Evolutionary conservation across 805 yeast genomes (phyloP).

Genomic region (Monosporozyma servazzii): DNA sequence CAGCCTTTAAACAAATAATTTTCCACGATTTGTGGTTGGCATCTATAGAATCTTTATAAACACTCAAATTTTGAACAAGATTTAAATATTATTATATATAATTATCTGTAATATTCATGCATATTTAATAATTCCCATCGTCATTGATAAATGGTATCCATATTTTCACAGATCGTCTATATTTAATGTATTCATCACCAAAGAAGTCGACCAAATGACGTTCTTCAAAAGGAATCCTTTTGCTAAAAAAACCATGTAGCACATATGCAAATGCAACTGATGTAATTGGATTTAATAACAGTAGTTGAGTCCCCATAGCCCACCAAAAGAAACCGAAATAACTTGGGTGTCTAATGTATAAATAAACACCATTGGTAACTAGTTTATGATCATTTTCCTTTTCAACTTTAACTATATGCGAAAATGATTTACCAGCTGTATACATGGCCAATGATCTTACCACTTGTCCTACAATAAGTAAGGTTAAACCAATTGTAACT

Average conservation of each 20-base stretch:
- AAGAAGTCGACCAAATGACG: constrained; percentile 54
- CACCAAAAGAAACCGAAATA: constrained; percentile 89
- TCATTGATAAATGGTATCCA: constrained; percentile 55
- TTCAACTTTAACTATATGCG: constrained; percentile 59
- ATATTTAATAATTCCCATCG: background rate
- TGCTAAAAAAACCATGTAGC: constrained; percentile 58
- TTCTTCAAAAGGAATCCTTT: constrained; percentile 69
- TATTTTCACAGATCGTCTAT: constrained; percentile 41
- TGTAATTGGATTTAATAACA: constrained; percentile 59
- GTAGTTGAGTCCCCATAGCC: constrained; percentile 79
- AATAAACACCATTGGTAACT: constrained; percentile 68
- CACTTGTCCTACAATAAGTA: constrained; percentile 53
- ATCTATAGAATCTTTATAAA: background rate
- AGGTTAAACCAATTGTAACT: constrained; percentile 35
- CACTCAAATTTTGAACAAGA: background rate
- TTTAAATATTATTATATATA: background rate
- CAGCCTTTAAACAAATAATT: background rate
- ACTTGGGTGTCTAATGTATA: constrained; percentile 71
- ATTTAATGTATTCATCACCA: constrained; percentile 52
- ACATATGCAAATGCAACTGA: constrained; percentile 43
- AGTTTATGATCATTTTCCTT: constrained; percentile 50
- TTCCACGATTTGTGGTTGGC: background rate
- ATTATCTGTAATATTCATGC: background rate
- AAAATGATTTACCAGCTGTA: constrained; percentile 79
- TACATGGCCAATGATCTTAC: constrained; percentile 73